Evolutionary conservation across 306 rosid species (phyloP).

Genomic region (Elaeagnus macrophylla): DNA sequence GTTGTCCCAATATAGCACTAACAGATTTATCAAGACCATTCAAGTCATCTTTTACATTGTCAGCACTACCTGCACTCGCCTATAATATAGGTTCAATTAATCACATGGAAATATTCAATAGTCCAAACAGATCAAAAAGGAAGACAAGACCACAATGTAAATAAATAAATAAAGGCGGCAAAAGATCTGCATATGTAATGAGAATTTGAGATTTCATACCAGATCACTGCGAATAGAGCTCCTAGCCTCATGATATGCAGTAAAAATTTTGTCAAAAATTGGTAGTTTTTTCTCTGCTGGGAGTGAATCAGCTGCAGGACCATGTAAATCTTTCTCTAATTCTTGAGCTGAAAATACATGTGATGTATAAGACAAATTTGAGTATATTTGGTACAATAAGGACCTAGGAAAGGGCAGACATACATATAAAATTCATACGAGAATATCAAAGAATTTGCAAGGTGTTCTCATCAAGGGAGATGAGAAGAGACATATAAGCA

Average conservation of each 20-base stretch:
- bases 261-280: slow-evolving; percentile 80
- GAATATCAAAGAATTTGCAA: too few species aligned
- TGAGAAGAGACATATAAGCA: too few species aligned
- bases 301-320: slow-evolving; percentile 57
- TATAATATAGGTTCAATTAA: slow-evolving; percentile 18
- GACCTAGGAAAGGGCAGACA: background rate
- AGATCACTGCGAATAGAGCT: slow-evolving; percentile 86
- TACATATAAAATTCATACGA: too few species aligned
- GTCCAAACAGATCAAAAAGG: too few species aligned
- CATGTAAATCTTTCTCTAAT: slow-evolving; percentile 78
- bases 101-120: too few species aligned
- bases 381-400: slow-evolving; percentile 2
- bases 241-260: slow-evolving; percentile 94
- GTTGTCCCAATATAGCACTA: slow-evolving; percentile 78
- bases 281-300: slow-evolving; percentile 67
- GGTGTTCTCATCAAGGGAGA: too few species aligned
- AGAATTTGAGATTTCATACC: slow-evolving; percentile 36
- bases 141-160: too few species aligned
- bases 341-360: slow-evolving; percentile 77
- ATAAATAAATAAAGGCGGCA: background rate
- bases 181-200: background rate
- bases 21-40: slow-evolving; percentile 98
- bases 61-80: slow-evolving; percentile 83
- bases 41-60: slow-evolving; percentile 80
- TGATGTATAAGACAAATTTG: slow-evolving; percentile 24